Percentiles rank a stretch among this genome's conserved stretches.
phyloP scores from a whole-genome alignment of 1,284 basidiomycete species.

The Gymnopus androsaceus region DNA sequence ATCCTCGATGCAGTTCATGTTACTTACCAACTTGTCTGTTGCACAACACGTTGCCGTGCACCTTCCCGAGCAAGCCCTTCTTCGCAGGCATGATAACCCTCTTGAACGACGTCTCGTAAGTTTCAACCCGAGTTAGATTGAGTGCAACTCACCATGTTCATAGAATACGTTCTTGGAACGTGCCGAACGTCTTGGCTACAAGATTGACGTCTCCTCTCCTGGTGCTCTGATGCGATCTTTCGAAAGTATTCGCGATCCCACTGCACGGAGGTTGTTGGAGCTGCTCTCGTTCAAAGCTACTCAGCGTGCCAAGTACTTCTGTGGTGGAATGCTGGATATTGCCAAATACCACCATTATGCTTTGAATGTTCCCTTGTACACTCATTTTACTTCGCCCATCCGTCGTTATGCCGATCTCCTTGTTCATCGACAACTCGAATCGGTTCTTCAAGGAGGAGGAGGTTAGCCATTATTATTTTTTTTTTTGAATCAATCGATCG shows the following conservation, averaged over 20 bases:
- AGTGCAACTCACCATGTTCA: background rate
- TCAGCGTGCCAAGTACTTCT: constrained; percentile 95
- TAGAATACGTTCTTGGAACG: constrained; percentile 78
- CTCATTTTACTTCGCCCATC: constrained; percentile 95
- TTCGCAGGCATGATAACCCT: constrained; percentile 92
- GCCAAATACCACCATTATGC: constrained; percentile 97
- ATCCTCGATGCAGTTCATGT: constrained; percentile 74
- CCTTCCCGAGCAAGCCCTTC: constrained; percentile 91
- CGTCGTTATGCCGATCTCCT: constrained; percentile 93
- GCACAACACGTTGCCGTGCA: constrained; percentile 93
- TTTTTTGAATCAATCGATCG: constrained; percentile 2
- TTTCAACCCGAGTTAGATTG: constrained; percentile 13
- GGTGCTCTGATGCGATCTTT: constrained; percentile 87
- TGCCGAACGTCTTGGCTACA: constrained; percentile 81
- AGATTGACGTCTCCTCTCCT: constrained; percentile 79
- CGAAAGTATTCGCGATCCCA: constrained; percentile 69
- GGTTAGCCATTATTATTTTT: constrained; percentile 33
- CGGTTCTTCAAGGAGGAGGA: constrained; percentile 78
- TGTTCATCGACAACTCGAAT: constrained; percentile 95
- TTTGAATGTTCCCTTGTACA: constrained; percentile 90
- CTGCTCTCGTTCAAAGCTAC: constrained; percentile 88
- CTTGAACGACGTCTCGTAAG: constrained; percentile 85
- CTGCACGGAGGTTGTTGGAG: constrained; percentile 75
- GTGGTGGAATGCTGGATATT: constrained; percentile 98
- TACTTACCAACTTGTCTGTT: constrained; percentile 87